These are phyloP conservation scores for Aquanectria penicillioides DNA, from an alignment of 2,329 filamentous ascomycete genomes.

Conservation along the genomic window DNA sequence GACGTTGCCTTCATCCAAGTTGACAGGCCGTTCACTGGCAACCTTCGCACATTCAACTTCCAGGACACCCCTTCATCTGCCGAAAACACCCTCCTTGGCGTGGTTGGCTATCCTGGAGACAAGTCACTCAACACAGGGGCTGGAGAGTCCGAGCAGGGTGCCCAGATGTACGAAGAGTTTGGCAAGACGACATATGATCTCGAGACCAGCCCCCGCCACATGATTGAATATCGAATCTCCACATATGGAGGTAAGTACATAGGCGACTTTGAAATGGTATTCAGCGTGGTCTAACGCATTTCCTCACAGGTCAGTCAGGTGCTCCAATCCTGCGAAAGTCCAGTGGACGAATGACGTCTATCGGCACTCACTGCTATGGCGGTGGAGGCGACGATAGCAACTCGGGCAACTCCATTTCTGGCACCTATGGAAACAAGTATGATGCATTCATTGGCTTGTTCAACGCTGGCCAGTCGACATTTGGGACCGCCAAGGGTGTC, in stretches of 20 bases:
- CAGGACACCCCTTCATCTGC: slow-evolving; percentile 22
- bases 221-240: slow-evolving; percentile 46
- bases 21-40: slow-evolving; percentile 35
- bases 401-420: slow-evolving; percentile 40
- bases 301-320: slow-evolving; percentile 39
- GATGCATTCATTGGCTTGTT: slow-evolving; percentile 27
- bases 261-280: too few species aligned
- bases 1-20: slow-evolving; percentile 43
- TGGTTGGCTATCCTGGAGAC: slow-evolving; percentile 49
- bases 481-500: slow-evolving; percentile 7
- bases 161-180: slow-evolving; percentile 47
- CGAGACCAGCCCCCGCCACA: slow-evolving; percentile 25
- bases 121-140: slow-evolving; percentile 25
- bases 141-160: slow-evolving; percentile 37
- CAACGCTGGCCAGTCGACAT: background rate
- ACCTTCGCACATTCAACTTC: slow-evolving; percentile 36
- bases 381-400: slow-evolving; percentile 34
- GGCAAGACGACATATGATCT: slow-evolving; percentile 36
- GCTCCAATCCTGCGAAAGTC: slow-evolving; percentile 37
- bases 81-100: slow-evolving; percentile 31
- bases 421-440: slow-evolving; percentile 35
- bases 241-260: slow-evolving; percentile 41
- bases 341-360: slow-evolving; percentile 22
- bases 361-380: slow-evolving; percentile 44
- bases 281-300: background rate